Percentiles rank a stretch among this genome's conserved stretches.
Conservation (phyloP, 306 rosid genomes). For the Citrullus mucosospermus region DNA sequence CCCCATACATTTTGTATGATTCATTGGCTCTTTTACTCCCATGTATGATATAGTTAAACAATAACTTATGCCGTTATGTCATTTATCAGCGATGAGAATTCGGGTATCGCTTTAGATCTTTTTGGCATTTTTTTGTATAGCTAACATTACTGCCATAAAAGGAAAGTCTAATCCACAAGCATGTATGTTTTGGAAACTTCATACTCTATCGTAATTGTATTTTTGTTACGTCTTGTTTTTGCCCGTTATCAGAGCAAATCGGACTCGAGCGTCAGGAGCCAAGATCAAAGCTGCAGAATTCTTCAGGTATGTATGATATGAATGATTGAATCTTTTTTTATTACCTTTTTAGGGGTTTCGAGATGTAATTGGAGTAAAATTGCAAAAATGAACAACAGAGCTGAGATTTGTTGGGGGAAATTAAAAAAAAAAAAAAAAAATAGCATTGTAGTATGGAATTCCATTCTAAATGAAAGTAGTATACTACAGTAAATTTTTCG, state of each 20-base stretch:
- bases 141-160: neutral
- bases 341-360: neutral
- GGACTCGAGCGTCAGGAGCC: neutral
- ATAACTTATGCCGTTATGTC: neutral
- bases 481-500: too few relatives aligned
- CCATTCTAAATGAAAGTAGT: too few relatives aligned
- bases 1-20: conserved; percentile 4
- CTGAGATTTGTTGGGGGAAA: neutral
- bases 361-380: neutral
- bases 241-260: neutral
- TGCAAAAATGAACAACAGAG: neutral
- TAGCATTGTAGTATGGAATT: too few relatives aligned
- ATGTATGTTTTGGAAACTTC: neutral
- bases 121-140: conserved; percentile 4
- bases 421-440: too few relatives aligned
- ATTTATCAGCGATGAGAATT: neutral
- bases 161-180: neutral
- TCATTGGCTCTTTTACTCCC: neutral
- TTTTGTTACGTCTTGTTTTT: neutral
- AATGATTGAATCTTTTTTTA: neutral
- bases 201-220: neutral
- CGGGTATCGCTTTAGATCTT: neutral
- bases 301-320: neutral
- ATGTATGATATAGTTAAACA: neutral
- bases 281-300: neutral